Percentiles rank a stretch among this genome's conserved stretches.
Conservation (phyloP, 371 early-diverging fungal genomes). For the Mucor velutinosus region DNA sequence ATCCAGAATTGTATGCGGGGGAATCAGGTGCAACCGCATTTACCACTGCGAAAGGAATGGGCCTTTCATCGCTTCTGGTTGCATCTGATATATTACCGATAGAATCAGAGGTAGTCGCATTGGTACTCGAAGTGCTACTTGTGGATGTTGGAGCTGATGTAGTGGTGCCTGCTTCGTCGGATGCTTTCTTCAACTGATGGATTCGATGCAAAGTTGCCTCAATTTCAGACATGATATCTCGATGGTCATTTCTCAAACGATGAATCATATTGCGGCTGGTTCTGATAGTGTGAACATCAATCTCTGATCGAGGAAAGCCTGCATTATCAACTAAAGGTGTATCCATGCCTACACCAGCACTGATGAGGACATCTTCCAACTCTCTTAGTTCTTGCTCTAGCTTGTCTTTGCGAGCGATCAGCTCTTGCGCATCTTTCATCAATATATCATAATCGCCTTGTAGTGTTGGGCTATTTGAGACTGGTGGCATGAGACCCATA, state of each 20-base stretch:
- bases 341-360: slow-evolving; percentile 73
- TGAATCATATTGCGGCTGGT: slow-evolving; percentile 65
- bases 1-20: slow-evolving; percentile 73
- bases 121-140: not conserved
- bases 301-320: slow-evolving; percentile 87
- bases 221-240: slow-evolving; percentile 67
- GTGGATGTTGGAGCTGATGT: not conserved
- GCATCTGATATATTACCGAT: not conserved
- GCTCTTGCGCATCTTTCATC: slow-evolving; percentile 48
- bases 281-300: slow-evolving; percentile 75
- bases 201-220: slow-evolving; percentile 68
- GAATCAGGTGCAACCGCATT: slow-evolving; percentile 82
- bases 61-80: slow-evolving; percentile 1
- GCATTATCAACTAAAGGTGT: slow-evolving; percentile 73
- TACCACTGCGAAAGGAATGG: slow-evolving; percentile 75
- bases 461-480: not conserved
- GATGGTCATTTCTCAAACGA: slow-evolving; percentile 73
- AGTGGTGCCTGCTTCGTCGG: slow-evolving; percentile 1
- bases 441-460: not conserved
- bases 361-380: slow-evolving; percentile 51
- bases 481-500: slow-evolving; percentile 24
- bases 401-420: slow-evolving; percentile 62
- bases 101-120: not conserved
- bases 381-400: slow-evolving; percentile 64
- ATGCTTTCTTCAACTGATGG: slow-evolving; percentile 50